Base-by-base conservation (phyloP, 2,329 filamentous ascomycete genomes). In the Sarocladiaceae sp. region DNA sequence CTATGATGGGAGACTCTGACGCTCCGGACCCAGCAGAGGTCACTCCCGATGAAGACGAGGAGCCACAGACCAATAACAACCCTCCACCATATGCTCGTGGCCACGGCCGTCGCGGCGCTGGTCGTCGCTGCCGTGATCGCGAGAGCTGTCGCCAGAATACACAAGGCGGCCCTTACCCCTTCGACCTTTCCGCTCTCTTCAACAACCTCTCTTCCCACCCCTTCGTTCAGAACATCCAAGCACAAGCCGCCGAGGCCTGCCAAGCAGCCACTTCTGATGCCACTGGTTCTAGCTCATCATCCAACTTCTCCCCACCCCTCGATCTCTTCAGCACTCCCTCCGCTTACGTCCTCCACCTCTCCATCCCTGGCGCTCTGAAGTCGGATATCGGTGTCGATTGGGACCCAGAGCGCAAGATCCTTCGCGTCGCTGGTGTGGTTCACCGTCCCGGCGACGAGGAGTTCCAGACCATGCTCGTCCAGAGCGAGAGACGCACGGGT, bases 331-430 rank as follows among this genome's bases (percentile, higher is more conserved):
- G 86, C 64, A 87, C 84, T 4, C 69, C 81, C 6, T 69, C 72
- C 28, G 69, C 81, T 13, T 91, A 84, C 64, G 72, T 90, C 39
- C 71, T 94, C 8, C 88, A 94, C 66, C 72, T 91, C 61, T 85
- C 88, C 1, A 76, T 95, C 0, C 88, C 90, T 0, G 90, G 90
- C 23, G 88, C 86, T 2, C 85, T 85, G 70, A 92, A 91, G 69
- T 80, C 89, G 60, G 88, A 94, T 61, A 73, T 94, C 5, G 86
- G 80, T 53, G 81, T 94, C 42, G 84, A 85, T 66, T 95, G 87
- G 81, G 83, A 93, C 58, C 76, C 80, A 0, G 85, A 89, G 54
- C 82, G 81, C 62, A 78, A 75, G 44, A 73, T 79, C 52, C 72
- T 95, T 37, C 81, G 77, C 59, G 72, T 95, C 52, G 78, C 84